phyloP scores from a whole-genome alignment of 2,329 filamentous ascomycete genomes.

The Bipolaris sorokiniana region DNA sequence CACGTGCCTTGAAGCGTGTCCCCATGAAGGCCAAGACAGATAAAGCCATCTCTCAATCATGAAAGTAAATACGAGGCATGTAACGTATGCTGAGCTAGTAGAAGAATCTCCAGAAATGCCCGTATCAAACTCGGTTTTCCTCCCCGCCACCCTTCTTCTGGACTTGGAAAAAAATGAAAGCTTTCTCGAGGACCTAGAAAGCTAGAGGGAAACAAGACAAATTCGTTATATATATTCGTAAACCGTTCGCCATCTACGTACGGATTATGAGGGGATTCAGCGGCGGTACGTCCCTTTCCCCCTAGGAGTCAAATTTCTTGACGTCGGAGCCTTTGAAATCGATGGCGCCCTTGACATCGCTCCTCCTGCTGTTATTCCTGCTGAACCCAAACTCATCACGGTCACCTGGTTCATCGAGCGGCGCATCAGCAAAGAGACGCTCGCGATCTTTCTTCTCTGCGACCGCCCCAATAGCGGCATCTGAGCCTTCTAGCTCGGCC shows the following conservation, averaged over 20 bases:
- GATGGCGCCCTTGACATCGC: too few species aligned
- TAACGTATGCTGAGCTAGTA: too few species aligned
- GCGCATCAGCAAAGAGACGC: slow-evolving; percentile 19
- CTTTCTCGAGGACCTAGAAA: too few species aligned
- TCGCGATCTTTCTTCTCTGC: slow-evolving; percentile 10
- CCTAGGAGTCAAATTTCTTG: slow-evolving; percentile 2
- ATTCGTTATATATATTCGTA: not conserved
- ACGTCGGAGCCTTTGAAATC: too few species aligned
- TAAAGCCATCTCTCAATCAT: not conserved
- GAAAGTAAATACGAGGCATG: too few species aligned
- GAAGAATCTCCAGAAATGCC: too few species aligned
- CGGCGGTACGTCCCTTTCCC: too few species aligned
- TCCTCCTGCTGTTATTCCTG: not conserved
- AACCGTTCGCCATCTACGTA: not conserved
- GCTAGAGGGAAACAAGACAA: not conserved
- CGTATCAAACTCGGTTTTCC: too few species aligned
- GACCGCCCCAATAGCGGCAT: slow-evolving; percentile 1
- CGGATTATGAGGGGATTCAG: not conserved
- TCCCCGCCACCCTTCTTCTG: not conserved
- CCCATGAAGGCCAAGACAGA: not conserved
- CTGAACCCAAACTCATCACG: slow-evolving; percentile 3
- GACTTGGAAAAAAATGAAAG: not conserved
- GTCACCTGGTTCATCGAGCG: slow-evolving; percentile 20
- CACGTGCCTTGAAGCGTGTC: not conserved
- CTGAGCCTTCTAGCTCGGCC: slow-evolving; percentile 22